Conservation (phyloP, 2,329 filamentous ascomycete genomes). For the Aspergillus quadrilineatus region DNA sequence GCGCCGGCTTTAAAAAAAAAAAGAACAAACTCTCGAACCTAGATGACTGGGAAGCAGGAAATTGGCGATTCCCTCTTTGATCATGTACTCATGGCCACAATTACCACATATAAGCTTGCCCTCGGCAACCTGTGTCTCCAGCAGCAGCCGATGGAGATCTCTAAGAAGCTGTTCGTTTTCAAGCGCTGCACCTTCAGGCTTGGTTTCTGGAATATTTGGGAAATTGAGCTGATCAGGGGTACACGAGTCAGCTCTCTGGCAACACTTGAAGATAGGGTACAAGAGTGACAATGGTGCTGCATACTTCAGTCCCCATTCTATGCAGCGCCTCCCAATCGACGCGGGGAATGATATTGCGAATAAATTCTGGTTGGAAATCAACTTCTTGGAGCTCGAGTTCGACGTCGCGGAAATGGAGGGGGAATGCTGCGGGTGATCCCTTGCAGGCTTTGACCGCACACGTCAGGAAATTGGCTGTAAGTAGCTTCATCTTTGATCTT, state of each 20-base stretch:
- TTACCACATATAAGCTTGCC: constrained; percentile 87
- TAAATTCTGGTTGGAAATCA: constrained; percentile 75
- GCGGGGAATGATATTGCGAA: constrained; percentile 80
- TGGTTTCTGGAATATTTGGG: constrained; percentile 64
- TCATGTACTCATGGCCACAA: constrained; percentile 89
- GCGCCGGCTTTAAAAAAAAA: not conserved
- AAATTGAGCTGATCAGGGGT: constrained; percentile 70
- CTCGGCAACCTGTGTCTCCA: constrained; percentile 87
- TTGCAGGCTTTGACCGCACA: constrained; percentile 97
- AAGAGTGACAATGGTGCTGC: not conserved
- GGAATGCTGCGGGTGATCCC: constrained; percentile 73
- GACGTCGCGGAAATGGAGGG: constrained; percentile 87
- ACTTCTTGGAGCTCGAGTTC: constrained; percentile 83
- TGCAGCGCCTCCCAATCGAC: constrained; percentile 84
- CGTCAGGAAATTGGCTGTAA: constrained; percentile 94
- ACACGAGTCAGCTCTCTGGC: not conserved
- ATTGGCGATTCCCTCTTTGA: constrained; percentile 95
- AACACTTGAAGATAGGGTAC: not conserved
- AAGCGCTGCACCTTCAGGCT: constrained; percentile 63
- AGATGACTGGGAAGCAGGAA: constrained; percentile 92
- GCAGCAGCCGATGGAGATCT: constrained; percentile 76
- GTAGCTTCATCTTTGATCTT: constrained; percentile 73
- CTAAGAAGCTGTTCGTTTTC: constrained; percentile 67
- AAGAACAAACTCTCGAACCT: constrained; percentile 41
- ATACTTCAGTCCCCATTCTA: constrained; percentile 67